Percentiles rank a stretch among this genome's conserved stretches.
Evolutionary conservation across 192 early-diverging fungal genomes (phyloP).

Genomic region (Chytriomyces hyalinus): DNA sequence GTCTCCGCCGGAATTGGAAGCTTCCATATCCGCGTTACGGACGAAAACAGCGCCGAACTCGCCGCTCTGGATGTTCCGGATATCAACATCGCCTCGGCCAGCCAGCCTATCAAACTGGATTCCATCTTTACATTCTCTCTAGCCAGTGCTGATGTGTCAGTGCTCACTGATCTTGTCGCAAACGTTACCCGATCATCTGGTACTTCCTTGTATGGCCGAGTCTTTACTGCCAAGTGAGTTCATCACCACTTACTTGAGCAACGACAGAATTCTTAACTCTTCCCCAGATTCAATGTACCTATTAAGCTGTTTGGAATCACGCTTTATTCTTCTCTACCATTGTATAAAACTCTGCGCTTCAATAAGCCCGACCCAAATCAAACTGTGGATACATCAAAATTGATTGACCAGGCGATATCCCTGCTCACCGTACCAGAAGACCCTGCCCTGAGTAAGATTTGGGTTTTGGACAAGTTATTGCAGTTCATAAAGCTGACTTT

Average conservation of each 20-base stretch:
- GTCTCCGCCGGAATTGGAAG: constrained; percentile 36
- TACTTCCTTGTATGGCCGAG: neutral
- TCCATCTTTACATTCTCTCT: constrained; percentile 27
- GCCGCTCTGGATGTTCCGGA: constrained; percentile 35
- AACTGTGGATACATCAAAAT: constrained; percentile 16
- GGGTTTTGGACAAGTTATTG: neutral
- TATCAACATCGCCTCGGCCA: constrained; percentile 22
- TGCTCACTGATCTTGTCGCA: neutral
- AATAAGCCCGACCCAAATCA: constrained; percentile 37
- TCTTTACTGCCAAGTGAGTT: constrained; percentile 28
- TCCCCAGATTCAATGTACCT: constrained; percentile 16
- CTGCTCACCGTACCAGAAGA: constrained; percentile 29
- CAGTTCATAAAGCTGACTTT: constrained; percentile 23
- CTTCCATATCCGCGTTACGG: constrained; percentile 29
- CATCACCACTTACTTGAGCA: neutral
- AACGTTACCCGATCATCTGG: neutral
- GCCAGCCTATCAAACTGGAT: constrained; percentile 34
- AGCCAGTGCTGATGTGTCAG: constrained; percentile 18
- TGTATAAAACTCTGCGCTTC: constrained; percentile 34
- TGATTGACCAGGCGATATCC: constrained; percentile 8
- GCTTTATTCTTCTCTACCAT: constrained; percentile 41
- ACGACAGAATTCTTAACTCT: neutral
- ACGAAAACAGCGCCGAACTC: constrained; percentile 29
- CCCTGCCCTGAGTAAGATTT: constrained; percentile 36
- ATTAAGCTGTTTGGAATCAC: constrained; percentile 47